Conservation (phyloP, 140 eudicot species). For the Erigeron philadelphicus region DNA sequence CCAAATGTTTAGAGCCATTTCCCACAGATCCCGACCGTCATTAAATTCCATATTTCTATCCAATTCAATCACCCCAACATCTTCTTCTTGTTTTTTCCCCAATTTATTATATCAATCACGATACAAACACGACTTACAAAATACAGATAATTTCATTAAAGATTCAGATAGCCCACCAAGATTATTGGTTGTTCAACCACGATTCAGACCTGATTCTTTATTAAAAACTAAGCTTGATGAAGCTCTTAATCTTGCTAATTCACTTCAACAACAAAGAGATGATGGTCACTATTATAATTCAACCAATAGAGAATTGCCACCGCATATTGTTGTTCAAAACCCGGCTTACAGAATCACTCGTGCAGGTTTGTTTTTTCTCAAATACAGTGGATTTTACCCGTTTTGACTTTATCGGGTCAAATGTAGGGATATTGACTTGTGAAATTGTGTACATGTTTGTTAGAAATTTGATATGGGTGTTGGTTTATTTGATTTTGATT, state of each 20-base stretch:
- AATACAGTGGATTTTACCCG: neutral
- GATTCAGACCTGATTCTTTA: conserved; percentile 50
- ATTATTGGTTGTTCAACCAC: conserved; percentile 81
- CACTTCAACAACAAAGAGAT: conserved; percentile 81
- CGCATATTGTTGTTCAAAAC: conserved; percentile 78
- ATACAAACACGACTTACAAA: conserved; percentile 25
- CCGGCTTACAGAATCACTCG: conserved; percentile 56
- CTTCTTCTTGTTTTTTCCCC: conserved; percentile 6
- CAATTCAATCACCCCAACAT: conserved; percentile 24
- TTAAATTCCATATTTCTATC: conserved; percentile 24
- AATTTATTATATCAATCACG: conserved; percentile 25
- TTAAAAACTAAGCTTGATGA: conserved; percentile 62
- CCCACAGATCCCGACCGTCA: conserved; percentile 24
- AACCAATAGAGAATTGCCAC: conserved; percentile 44
- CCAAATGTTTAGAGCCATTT: conserved; percentile 38
- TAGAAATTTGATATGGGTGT: neutral
- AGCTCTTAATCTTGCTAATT: conserved; percentile 87
- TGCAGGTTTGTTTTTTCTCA: conserved; percentile 45
- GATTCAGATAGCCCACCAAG: conserved; percentile 56
- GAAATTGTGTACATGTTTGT: conserved; percentile 1
- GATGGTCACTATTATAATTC: conserved; percentile 41
- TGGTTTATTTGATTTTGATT: neutral
- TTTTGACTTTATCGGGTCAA: conserved; percentile 23
- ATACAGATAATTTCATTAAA: conserved; percentile 26
- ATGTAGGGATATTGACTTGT: neutral